These are phyloP conservation scores for Penicillium sp. DNA, from an alignment of 2,329 filamentous ascomycete species.

Conservation along the genomic window DNA sequence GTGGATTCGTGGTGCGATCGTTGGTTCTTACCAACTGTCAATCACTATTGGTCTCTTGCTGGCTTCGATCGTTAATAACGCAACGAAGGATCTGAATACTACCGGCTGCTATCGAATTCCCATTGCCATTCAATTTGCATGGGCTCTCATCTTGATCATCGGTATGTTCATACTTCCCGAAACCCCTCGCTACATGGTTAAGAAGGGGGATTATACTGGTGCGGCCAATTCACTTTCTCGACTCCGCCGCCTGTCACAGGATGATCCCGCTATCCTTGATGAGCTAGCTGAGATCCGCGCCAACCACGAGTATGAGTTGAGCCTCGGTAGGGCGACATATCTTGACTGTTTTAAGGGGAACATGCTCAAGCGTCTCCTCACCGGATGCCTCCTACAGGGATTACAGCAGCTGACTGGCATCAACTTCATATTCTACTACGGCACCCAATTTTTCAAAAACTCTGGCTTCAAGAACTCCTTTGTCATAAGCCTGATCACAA, in stretches of 20 bases:
- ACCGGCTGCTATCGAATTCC: conserved; percentile 74
- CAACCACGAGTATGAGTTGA: conserved; percentile 3
- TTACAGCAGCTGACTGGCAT: conserved; percentile 45
- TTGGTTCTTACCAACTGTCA: conserved; percentile 77
- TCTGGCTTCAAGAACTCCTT: conserved; percentile 47
- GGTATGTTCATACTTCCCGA: conserved; percentile 78
- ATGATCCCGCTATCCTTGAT: background rate
- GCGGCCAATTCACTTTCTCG: too few relatives aligned
- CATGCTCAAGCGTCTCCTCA: conserved; percentile 41
- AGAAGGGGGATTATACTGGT: conserved; percentile 54
- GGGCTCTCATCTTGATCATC: conserved; percentile 70
- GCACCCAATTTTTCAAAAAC: conserved; percentile 42
- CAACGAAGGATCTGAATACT: conserved; percentile 61
- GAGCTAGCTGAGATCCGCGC: background rate
- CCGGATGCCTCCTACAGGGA: conserved; percentile 41
- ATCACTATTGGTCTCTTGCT: conserved; percentile 76
- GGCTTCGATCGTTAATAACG: conserved; percentile 72
- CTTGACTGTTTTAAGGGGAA: conserved; percentile 37
- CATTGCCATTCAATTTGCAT: conserved; percentile 76
- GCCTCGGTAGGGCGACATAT: conserved; percentile 38
- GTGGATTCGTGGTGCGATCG: conserved; percentile 74
- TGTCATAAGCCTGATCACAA: conserved; percentile 50
- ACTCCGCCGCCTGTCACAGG: conserved; percentile 21
- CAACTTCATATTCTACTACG: conserved; percentile 48
- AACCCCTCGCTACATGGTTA: conserved; percentile 81